phyloP scores from a whole-genome alignment of 2,329 filamentous ascomycete species.

The Chrysosporium queenslandicum region DNA sequence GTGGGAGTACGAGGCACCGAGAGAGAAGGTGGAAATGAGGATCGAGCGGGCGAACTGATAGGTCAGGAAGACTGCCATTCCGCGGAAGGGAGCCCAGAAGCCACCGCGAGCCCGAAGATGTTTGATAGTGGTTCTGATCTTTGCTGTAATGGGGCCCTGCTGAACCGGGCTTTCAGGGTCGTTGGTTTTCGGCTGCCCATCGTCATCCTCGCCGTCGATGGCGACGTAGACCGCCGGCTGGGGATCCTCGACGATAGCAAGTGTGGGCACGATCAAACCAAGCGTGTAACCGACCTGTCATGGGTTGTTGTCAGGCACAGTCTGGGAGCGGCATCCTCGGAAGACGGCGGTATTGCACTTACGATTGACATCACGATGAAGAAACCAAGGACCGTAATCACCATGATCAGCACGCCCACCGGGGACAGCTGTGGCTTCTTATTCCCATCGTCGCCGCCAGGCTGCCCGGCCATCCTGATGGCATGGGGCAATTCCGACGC shows the following conservation, averaged over 20 bases:
- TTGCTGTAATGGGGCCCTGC: conserved; percentile 51
- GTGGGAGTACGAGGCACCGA: conserved; percentile 29
- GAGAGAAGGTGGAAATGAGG: conserved; percentile 39
- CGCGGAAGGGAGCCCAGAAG: conserved; percentile 58
- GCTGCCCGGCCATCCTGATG: background rate
- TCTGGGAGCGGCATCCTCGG: background rate
- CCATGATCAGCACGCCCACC: background rate
- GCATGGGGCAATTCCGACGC: background rate
- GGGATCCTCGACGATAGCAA: conserved; percentile 55
- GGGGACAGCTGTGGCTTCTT: background rate
- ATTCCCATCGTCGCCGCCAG: background rate
- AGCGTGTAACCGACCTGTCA: conserved; percentile 47
- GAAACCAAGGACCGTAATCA: background rate
- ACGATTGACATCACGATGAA: background rate
- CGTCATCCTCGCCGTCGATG: conserved; percentile 34
- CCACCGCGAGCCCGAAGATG: conserved; percentile 57
- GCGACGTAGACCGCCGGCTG: conserved; percentile 45
- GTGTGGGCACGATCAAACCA: conserved; percentile 49
- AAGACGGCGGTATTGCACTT: background rate
- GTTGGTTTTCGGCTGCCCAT: conserved; percentile 25
- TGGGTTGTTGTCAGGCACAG: background rate
- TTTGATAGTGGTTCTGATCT: conserved; percentile 47
- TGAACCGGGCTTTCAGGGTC: conserved; percentile 36
- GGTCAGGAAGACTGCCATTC: conserved; percentile 45
- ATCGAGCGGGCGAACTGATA: conserved; percentile 39